phyloP scores from a whole-genome alignment of 2,329 filamentous ascomycete genomes.

The Aspergillus brunneoviolaceus region DNA sequence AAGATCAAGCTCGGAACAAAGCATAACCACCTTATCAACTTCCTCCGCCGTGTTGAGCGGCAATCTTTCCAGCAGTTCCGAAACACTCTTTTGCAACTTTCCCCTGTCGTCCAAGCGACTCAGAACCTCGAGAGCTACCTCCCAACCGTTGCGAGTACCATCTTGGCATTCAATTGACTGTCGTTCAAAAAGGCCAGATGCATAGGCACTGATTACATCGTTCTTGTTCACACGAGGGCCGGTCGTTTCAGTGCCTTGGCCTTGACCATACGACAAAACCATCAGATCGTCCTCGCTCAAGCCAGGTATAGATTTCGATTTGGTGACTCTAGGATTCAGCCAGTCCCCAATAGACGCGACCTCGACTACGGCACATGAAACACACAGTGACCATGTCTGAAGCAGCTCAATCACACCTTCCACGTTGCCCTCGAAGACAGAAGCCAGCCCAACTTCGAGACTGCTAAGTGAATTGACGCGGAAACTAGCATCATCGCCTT shows the following conservation, averaged over 20 bases:
- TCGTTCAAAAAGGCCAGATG: slow-evolving; percentile 57
- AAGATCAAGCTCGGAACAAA: slow-evolving; percentile 77
- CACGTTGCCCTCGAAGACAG: slow-evolving; percentile 77
- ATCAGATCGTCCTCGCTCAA: slow-evolving; percentile 79
- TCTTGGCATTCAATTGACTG: slow-evolving; percentile 34
- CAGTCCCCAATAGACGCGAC: slow-evolving; percentile 80
- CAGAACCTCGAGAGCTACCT: slow-evolving; percentile 79
- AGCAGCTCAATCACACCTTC: slow-evolving; percentile 74
- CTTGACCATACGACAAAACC: slow-evolving; percentile 69
- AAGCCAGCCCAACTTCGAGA: slow-evolving; percentile 78
- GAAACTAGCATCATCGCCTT: slow-evolving; percentile 62
- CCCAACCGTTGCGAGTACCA: slow-evolving; percentile 71
- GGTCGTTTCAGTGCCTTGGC: slow-evolving; percentile 53
- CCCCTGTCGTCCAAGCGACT: slow-evolving; percentile 74
- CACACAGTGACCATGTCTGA: slow-evolving; percentile 74
- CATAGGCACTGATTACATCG: slow-evolving; percentile 73
- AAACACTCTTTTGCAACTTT: slow-evolving; percentile 71
- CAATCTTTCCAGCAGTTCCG: slow-evolving; percentile 71
- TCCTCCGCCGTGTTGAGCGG: slow-evolving; percentile 67
- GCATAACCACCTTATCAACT: slow-evolving; percentile 77
- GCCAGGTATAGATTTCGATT: slow-evolving; percentile 60
- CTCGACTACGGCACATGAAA: slow-evolving; percentile 77
- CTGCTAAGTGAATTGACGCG: slow-evolving; percentile 72
- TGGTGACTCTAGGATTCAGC: slow-evolving; percentile 61
- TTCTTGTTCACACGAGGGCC: slow-evolving; percentile 67